A percentile compares a stretch with the other conserved stretches of the same genome.
These are phyloP conservation scores for Hortaea werneckii DNA, from an alignment of 2,329 filamentous ascomycete genomes.

Conservation along the genomic window DNA sequence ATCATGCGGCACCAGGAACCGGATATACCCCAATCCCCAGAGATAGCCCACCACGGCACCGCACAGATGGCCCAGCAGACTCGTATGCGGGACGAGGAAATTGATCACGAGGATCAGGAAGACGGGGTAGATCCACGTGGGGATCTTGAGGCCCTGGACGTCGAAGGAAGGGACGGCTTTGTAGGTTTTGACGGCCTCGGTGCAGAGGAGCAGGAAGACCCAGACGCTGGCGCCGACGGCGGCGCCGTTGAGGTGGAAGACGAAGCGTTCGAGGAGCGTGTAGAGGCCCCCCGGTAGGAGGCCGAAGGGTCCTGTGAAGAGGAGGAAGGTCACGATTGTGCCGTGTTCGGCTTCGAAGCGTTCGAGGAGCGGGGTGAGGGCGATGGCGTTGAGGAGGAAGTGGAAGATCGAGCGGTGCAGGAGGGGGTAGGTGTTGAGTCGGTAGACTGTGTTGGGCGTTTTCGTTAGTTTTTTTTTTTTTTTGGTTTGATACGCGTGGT, in stretches of 20 bases:
- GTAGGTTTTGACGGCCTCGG: constrained; percentile 79
- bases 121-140: constrained; percentile 87
- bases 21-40: constrained; percentile 80
- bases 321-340: constrained; percentile 72
- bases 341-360: constrained; percentile 89
- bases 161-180: constrained; percentile 69
- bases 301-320: constrained; percentile 65
- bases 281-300: constrained; percentile 71
- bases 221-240: constrained; percentile 84
- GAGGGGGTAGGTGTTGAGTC: constrained; percentile 84
- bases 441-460: constrained; percentile 67
- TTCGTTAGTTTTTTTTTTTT: constrained; percentile 1
- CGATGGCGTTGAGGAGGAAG: constrained; percentile 65
- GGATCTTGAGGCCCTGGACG: constrained; percentile 57
- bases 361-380: constrained; percentile 79
- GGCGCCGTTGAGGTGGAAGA: constrained; percentile 61
- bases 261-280: constrained; percentile 61
- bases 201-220: constrained; percentile 78
- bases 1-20: constrained; percentile 81
- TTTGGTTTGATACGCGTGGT: too few species aligned
- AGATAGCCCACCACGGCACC: constrained; percentile 77
- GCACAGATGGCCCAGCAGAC: constrained; percentile 76
- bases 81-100: constrained; percentile 69
- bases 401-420: constrained; percentile 78
- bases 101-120: constrained; percentile 63